Conservation (phyloP, 352 stramenopile genomes). For the Pythium monospermum region DNA sequence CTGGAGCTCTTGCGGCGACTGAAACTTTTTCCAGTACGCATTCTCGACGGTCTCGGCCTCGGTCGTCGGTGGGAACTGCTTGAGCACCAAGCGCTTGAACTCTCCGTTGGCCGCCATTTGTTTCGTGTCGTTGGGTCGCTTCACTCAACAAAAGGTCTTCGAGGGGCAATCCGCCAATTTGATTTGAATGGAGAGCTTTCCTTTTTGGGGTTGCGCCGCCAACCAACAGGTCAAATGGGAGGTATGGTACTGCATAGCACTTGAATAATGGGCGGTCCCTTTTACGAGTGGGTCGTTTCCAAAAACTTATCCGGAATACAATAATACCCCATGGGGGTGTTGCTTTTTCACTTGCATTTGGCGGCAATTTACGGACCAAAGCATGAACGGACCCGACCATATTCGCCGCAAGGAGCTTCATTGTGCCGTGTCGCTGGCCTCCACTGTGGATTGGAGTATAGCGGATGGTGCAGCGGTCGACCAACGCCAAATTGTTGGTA, state of each 20-base stretch:
- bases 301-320: background rate
- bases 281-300: background rate
- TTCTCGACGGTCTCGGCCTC: constrained; percentile 78
- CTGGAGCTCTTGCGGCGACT: constrained; percentile 74
- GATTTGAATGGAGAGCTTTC: constrained; percentile 19
- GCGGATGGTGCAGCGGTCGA: constrained; percentile 45
- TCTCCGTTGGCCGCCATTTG: constrained; percentile 74
- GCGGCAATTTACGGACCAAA: background rate
- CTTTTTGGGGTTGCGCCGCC: constrained; percentile 17
- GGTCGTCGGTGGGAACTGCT: constrained; percentile 79
- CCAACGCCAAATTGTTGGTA: constrained; percentile 48
- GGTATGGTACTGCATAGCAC: too few relatives aligned
- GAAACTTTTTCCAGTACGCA: constrained; percentile 88
- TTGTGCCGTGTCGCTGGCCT: constrained; percentile 30
- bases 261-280: too few relatives aligned
- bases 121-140: background rate
- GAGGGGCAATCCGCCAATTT: constrained; percentile 1
- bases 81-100: constrained; percentile 84
- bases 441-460: constrained; percentile 43
- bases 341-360: too few relatives aligned
- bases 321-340: too few relatives aligned
- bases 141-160: too few relatives aligned
- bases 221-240: constrained; percentile 21
- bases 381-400: constrained; percentile 26
- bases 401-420: constrained; percentile 50